Conservation (phyloP, 371 early-diverging fungal genomes). For the Mortierella sp. region DNA sequence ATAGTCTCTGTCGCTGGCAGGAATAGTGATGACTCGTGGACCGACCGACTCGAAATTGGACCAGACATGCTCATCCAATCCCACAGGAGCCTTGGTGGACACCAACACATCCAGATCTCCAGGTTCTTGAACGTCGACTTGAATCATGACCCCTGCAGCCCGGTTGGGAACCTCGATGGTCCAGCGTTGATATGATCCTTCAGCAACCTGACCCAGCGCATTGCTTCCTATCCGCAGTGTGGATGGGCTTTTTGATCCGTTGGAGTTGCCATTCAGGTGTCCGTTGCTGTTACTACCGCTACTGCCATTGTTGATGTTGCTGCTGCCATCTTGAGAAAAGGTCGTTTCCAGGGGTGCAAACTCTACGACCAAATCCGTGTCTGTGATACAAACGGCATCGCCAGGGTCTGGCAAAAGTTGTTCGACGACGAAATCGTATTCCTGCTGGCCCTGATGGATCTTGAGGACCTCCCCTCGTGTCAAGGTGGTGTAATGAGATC, state of each 20-base stretch:
- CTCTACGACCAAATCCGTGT: constrained; percentile 89
- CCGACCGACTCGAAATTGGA: constrained; percentile 32
- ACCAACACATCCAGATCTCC: constrained; percentile 40
- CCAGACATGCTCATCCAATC: constrained; percentile 46
- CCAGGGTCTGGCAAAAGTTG: constrained; percentile 70
- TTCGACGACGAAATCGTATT: constrained; percentile 70
- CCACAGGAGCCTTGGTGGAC: constrained; percentile 24
- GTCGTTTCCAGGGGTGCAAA: constrained; percentile 64
- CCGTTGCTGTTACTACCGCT: too few species aligned
- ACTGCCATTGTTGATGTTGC: too few species aligned
- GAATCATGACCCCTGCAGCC: constrained; percentile 17
- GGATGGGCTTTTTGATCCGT: too few species aligned
- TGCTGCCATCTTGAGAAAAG: constrained; percentile 1
- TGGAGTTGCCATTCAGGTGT: not conserved
- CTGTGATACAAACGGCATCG: constrained; percentile 74
- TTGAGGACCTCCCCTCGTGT: constrained; percentile 73
- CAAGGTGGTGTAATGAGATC: constrained; percentile 78
- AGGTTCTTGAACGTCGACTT: constrained; percentile 29
- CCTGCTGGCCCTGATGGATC: constrained; percentile 65
- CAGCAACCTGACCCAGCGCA: constrained; percentile 15
- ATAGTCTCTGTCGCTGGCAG: constrained; percentile 33
- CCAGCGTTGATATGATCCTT: constrained; percentile 28
- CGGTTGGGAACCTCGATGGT: constrained; percentile 29
- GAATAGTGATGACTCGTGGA: constrained; percentile 22
- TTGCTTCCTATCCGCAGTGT: constrained; percentile 31